These are phyloP conservation scores for Flaveria ramosissima DNA, from an alignment of 129 eudicot genomes.

Conservation along the genomic window DNA sequence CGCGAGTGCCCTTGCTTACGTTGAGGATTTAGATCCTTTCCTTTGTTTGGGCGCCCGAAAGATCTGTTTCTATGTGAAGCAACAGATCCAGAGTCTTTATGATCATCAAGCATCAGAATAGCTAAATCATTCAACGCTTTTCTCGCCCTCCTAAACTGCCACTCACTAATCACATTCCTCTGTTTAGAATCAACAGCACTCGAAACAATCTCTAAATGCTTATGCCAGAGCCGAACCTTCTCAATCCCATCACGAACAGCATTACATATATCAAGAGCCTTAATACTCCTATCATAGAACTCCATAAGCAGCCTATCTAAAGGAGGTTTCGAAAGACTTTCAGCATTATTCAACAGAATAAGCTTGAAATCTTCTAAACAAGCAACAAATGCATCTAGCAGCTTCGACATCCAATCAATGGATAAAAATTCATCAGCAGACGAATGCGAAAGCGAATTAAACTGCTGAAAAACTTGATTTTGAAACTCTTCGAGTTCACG, in stretches of 20 bases:
- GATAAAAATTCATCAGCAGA: slow-evolving; percentile 57
- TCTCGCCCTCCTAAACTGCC: slow-evolving; percentile 73
- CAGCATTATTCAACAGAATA: slow-evolving; percentile 46
- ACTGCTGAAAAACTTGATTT: slow-evolving; percentile 42
- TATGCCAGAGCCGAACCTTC: slow-evolving; percentile 67
- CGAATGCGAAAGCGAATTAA: slow-evolving; percentile 48
- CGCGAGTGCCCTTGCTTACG: slow-evolving; percentile 63
- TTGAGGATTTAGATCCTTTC: slow-evolving; percentile 44
- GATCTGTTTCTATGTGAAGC: slow-evolving; percentile 67
- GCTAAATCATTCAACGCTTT: slow-evolving; percentile 79
- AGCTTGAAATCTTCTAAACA: slow-evolving; percentile 67
- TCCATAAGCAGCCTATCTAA: slow-evolving; percentile 54
- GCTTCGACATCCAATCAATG: slow-evolving; percentile 57
- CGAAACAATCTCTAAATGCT: slow-evolving; percentile 66
- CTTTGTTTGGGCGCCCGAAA: slow-evolving; percentile 64
- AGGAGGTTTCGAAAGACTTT: slow-evolving; percentile 52
- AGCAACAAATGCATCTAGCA: slow-evolving; percentile 50
- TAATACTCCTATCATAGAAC: slow-evolving; percentile 59
- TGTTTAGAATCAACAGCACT: slow-evolving; percentile 57
- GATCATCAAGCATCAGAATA: slow-evolving; percentile 67
- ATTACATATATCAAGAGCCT: slow-evolving; percentile 82
- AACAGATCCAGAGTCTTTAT: slow-evolving; percentile 57
- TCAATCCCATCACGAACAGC: slow-evolving; percentile 89
- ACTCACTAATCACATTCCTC: slow-evolving; percentile 54
- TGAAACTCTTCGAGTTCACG: slow-evolving; percentile 55